Evolutionary conservation across 164 flowering plant genomes (phyloP), one percentile per base, ranked within the genome.

Genomic region (Aristolochia californica): DNA sequence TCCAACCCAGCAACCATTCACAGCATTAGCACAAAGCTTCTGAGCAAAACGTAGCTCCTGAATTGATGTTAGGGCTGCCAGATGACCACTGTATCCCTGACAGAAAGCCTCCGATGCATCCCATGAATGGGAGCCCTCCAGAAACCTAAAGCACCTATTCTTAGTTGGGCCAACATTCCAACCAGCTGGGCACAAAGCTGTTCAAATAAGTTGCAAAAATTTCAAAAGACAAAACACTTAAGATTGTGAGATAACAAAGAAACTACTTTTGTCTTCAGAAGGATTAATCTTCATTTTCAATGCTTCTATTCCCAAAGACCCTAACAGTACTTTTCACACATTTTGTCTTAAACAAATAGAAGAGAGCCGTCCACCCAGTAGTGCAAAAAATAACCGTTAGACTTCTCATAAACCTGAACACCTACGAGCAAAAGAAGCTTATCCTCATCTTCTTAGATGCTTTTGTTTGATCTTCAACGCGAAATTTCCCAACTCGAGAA

Each of bases 1-100:
- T 27, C 97, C 97, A 74, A 84, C 74, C 97, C 96, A 91, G 64
- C 94, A 91, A 48, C 89, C 80, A 60, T 54, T 63, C 11, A 5
- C 53, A 13, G n/a, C 57, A 30, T 65, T 68, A 48, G 59, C 24
- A 63, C 96, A 91, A 22, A 85, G 52, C n/a, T 75, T 67, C 63
- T 71, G 81, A 59, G 74, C 77, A 69, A 75, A 72, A 53, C 14
- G 61, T 49, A 84, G 64, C 49, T 91, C 97, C 66, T 77, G 68
- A 23, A 60, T 25, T 47, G 94, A 81, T 54, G 74, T 55, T 52
- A 84, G 43, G 27, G 83, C 76, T 18, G 90, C 96, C 62, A 91
- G 75, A 70, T 91, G 82, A 47, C 85, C 94, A 54, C 70, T 61
- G 58, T 66, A 56, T 44, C 59, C 38, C 24, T 59, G 59, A 58